Conservation (phyloP, 257 asterid genomes). For the Ehretia macrophylla region DNA sequence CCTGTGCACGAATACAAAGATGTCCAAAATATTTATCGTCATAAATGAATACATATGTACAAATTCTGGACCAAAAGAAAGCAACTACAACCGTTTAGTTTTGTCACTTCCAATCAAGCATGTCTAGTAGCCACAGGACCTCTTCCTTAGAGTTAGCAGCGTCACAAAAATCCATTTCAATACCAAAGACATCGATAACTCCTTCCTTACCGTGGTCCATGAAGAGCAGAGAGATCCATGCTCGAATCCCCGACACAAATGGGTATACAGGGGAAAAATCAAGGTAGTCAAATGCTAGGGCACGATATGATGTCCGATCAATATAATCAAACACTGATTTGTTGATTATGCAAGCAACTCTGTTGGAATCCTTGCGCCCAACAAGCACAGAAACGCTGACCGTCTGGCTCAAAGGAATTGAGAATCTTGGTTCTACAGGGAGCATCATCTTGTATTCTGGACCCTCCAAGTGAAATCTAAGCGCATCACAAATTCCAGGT, state of each 20-base stretch:
- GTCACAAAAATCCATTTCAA: slow-evolving; percentile 92
- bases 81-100: slow-evolving; percentile 9
- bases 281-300: slow-evolving; percentile 85
- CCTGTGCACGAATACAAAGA: background rate
- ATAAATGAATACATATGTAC: slow-evolving; percentile 16
- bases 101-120: slow-evolving; percentile 93
- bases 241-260: slow-evolving; percentile 81
- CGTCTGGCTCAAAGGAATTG: slow-evolving; percentile 66
- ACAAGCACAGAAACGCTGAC: slow-evolving; percentile 82
- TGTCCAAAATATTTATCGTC: slow-evolving; percentile 7
- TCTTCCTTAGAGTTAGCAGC: slow-evolving; percentile 77
- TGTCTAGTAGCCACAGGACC: slow-evolving; percentile 90
- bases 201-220: slow-evolving; percentile 70
- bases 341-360: slow-evolving; percentile 75
- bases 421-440: slow-evolving; percentile 73
- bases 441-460: slow-evolving; percentile 87
- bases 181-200: slow-evolving; percentile 76
- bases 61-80: slow-evolving; percentile 15
- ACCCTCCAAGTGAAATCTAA: slow-evolving; percentile 67
- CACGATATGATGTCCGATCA: slow-evolving; percentile 83
- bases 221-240: slow-evolving; percentile 97
- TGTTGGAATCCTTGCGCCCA: slow-evolving; percentile 65
- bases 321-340: slow-evolving; percentile 77
- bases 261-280: slow-evolving; percentile 86
- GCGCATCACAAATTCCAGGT: slow-evolving; percentile 63